Conservation (phyloP, 108 stramenopile species). For the Nitzschia sp. region DNA sequence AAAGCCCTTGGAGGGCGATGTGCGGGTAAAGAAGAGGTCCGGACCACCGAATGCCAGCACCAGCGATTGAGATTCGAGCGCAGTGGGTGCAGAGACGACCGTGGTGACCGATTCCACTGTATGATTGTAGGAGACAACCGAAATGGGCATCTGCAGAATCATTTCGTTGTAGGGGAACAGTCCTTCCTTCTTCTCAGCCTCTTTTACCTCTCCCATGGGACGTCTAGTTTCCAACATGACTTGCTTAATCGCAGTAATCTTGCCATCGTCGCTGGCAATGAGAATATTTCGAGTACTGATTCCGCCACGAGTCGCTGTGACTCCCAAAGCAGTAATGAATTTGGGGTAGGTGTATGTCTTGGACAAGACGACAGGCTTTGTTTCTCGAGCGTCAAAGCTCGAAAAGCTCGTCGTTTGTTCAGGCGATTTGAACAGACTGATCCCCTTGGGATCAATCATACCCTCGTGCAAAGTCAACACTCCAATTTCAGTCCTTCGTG, state of each 20-base stretch:
- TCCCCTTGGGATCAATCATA: conserved; percentile 90
- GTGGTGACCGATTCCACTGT: conserved; percentile 55
- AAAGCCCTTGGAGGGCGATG: conserved; percentile 84
- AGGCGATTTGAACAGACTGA: conserved; percentile 85
- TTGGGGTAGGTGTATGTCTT: conserved; percentile 83
- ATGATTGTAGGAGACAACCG: conserved; percentile 59
- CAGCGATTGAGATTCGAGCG: conserved; percentile 83
- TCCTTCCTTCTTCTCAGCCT: conserved; percentile 82
- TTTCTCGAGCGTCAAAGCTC: conserved; percentile 66
- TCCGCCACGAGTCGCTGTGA: conserved; percentile 85
- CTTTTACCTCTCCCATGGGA: conserved; percentile 77
- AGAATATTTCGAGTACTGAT: conserved; percentile 88
- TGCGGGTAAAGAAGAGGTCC: conserved; percentile 83
- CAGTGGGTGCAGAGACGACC: conserved; percentile 62
- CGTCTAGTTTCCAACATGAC: conserved; percentile 90
- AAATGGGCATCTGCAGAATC: conserved; percentile 64
- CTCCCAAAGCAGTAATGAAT: conserved; percentile 84
- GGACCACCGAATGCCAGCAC: conserved; percentile 81
- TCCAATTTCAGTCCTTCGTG: conserved; percentile 87
- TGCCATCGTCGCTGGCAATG: conserved; percentile 78
- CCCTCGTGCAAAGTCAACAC: conserved; percentile 93
- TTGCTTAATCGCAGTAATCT: conserved; percentile 69
- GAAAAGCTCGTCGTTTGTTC: conserved; percentile 80
- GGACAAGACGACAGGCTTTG: conserved; percentile 88
- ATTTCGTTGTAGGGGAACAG: conserved; percentile 72